A percentile compares a stretch with the other conserved stretches of the same genome.
Evolutionary conservation across 495 filamentous ascomycete species (phyloP).

Genomic region (Chaetomium fimeti): DNA sequence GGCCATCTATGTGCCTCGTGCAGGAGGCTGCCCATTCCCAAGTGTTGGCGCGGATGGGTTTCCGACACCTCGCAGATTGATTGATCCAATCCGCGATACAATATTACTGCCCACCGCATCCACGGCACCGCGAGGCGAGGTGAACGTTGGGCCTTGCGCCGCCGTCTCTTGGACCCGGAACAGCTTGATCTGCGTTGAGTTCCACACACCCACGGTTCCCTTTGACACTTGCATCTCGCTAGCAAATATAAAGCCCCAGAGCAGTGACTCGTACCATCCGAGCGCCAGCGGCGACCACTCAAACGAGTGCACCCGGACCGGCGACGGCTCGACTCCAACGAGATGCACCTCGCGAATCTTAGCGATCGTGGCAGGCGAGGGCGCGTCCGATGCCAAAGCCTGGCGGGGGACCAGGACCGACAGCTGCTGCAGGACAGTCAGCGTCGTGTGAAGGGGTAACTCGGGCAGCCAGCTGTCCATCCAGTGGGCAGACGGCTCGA

Average conservation of each 20-base stretch:
- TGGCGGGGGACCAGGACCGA: slow-evolving; percentile 49
- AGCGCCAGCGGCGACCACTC: slow-evolving; percentile 91
- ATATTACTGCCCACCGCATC: slow-evolving; percentile 94
- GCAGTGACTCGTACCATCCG: slow-evolving; percentile 92
- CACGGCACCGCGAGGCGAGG: slow-evolving; percentile 84
- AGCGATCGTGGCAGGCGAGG: slow-evolving; percentile 39
- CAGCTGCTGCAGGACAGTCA: slow-evolving; percentile 71
- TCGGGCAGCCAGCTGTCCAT: slow-evolving; percentile 93
- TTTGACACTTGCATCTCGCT: slow-evolving; percentile 83
- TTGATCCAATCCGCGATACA: slow-evolving; percentile 78
- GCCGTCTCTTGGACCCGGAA: slow-evolving; percentile 88
- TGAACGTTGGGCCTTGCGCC: slow-evolving; percentile 73
- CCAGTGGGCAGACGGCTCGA: slow-evolving; percentile 76
- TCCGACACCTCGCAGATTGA: slow-evolving; percentile 54
- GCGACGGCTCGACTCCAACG: slow-evolving; percentile 68
- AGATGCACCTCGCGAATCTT: slow-evolving; percentile 46
- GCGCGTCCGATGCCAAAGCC: slow-evolving; percentile 36
- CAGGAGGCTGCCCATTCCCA: slow-evolving; percentile 10
- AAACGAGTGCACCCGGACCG: slow-evolving; percentile 81
- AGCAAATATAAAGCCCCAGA: slow-evolving; percentile 95
- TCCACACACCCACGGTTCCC: slow-evolving; percentile 95
- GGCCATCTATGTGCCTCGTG: not conserved
- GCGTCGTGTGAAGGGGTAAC: slow-evolving; percentile 84
- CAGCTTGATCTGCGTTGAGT: slow-evolving; percentile 79
- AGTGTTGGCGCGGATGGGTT: not conserved